Conservation (phyloP, 371 early-diverging fungal species). For the Mortierella polycephala region DNA sequence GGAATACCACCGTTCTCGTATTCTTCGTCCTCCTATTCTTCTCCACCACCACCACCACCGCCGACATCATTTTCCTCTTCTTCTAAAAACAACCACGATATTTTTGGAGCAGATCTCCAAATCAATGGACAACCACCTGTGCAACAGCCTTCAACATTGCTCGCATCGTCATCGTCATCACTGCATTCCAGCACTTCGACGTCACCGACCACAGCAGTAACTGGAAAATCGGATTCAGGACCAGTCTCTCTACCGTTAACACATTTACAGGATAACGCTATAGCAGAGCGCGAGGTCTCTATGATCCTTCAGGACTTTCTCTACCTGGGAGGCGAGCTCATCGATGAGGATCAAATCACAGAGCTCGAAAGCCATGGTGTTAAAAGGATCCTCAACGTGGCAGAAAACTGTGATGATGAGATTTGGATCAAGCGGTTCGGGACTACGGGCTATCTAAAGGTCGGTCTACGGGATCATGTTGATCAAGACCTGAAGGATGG, state of each 20-base stretch:
- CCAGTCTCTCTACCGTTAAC: background rate
- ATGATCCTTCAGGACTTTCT: slow-evolving; percentile 70
- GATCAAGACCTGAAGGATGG: slow-evolving; percentile 71
- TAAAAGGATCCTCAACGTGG: slow-evolving; percentile 71
- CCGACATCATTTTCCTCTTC: slow-evolving; percentile 3
- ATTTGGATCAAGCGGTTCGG: slow-evolving; percentile 54
- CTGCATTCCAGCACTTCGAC: slow-evolving; percentile 11
- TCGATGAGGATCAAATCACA: slow-evolving; percentile 61
- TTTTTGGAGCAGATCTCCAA: background rate
- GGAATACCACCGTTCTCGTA: slow-evolving; percentile 5
- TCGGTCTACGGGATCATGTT: slow-evolving; percentile 68
- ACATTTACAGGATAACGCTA: slow-evolving; percentile 43
- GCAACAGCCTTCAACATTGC: slow-evolving; percentile 8
- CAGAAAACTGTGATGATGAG: slow-evolving; percentile 71
- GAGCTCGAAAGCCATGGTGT: slow-evolving; percentile 60
- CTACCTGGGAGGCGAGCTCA: slow-evolving; percentile 71
- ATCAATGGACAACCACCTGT: slow-evolving; percentile 1
- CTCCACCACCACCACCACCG: background rate
- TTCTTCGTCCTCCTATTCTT: background rate
- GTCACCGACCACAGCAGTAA: slow-evolving; percentile 7
- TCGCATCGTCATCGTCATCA: slow-evolving; percentile 26
- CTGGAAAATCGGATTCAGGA: slow-evolving; percentile 1
- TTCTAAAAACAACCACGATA: too few species aligned
- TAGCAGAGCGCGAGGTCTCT: slow-evolving; percentile 61
- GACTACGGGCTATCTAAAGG: slow-evolving; percentile 61